phyloP scores from a whole-genome alignment of 2,329 filamentous ascomycete species.

The Talaromyces islandicus region DNA sequence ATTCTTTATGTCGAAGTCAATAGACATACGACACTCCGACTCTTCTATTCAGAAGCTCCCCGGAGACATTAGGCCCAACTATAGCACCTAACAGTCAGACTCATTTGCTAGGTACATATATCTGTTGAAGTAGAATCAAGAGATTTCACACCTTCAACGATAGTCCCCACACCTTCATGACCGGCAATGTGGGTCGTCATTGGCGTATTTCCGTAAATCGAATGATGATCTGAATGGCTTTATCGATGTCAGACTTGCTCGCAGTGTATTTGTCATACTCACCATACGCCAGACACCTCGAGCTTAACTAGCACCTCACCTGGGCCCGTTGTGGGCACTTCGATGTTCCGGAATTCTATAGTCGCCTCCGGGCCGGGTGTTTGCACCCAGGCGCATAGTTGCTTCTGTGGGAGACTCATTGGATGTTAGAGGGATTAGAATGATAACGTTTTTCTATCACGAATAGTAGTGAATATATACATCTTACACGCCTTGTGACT shows the following conservation, averaged over 20 bases:
- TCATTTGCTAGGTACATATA: not conserved
- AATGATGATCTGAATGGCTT: not conserved
- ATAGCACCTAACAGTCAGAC: not conserved
- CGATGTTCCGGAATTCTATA: not conserved
- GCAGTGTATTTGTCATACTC: not conserved
- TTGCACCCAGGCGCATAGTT: not conserved
- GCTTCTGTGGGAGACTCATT: not conserved
- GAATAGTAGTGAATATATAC: not conserved
- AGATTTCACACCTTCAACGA: not conserved
- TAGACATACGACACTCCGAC: not conserved
- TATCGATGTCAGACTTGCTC: not conserved
- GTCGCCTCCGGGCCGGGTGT: not conserved
- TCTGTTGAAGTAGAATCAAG: not conserved
- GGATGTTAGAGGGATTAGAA: not conserved
- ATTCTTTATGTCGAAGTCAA: not conserved
- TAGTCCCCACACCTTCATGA: not conserved
- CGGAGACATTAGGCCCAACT: not conserved
- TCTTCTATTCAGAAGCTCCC: not conserved
- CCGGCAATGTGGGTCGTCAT: not conserved
- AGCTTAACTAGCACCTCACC: not conserved
- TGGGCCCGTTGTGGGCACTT: not conserved
- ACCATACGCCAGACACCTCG: not conserved
- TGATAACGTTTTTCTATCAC: not conserved
- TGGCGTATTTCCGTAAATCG: not conserved
- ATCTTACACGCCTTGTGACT: too few relatives aligned